Percentiles rank a stretch among this genome's conserved stretches.
Conservation (phyloP, 805 yeast species). For the Pichia kluyveri region DNA sequence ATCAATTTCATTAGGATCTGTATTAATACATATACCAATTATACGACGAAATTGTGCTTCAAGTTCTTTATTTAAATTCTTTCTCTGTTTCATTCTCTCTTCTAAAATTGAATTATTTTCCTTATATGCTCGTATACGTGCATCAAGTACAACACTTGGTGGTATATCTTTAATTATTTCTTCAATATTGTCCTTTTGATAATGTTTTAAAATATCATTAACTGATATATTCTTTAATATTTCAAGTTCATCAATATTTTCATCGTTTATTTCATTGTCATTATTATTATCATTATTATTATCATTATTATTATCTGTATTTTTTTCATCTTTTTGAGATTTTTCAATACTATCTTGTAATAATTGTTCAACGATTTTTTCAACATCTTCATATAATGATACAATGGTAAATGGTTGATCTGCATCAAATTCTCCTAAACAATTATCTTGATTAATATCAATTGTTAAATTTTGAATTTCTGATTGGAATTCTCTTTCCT, state of each 20-base stretch:
- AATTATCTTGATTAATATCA: conserved; percentile 27
- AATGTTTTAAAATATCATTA: conserved; percentile 7
- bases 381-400: conserved; percentile 49
- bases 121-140: conserved; percentile 73
- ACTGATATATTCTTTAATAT: conserved; percentile 9
- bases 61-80: conserved; percentile 43
- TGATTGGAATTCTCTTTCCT: conserved; percentile 45
- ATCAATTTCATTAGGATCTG: conserved; percentile 63
- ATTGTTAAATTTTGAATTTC: conserved; percentile 25
- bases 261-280: not conserved
- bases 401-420: conserved; percentile 84
- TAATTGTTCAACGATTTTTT: conserved; percentile 12
- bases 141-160: conserved; percentile 46
- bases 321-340: not conserved
- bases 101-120: conserved; percentile 55
- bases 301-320: no score
- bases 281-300: no score
- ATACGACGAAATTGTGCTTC: conserved; percentile 81
- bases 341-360: not conserved
- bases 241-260: not conserved
- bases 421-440: conserved; percentile 62
- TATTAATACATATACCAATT: conserved; percentile 84
- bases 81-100: conserved; percentile 42
- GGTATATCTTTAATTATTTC: conserved; percentile 30
- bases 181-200: conserved; percentile 6